Conservation (phyloP, 306 rosid species). For the Citrullus colocynthis region DNA sequence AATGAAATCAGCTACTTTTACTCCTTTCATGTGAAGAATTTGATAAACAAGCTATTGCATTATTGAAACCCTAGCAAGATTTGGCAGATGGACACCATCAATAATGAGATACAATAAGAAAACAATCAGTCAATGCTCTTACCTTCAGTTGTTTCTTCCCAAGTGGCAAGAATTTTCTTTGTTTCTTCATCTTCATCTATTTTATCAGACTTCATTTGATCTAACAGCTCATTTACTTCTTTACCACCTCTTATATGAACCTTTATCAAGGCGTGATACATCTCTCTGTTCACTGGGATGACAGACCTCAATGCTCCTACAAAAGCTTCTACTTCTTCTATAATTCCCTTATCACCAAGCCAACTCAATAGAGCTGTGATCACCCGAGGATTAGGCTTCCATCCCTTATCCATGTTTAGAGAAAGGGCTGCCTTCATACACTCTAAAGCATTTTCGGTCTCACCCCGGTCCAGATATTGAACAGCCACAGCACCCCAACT, state of each 20-base stretch:
- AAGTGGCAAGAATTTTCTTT: conserved; percentile 17
- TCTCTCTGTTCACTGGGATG: conserved; percentile 24
- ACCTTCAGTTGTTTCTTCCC: conserved; percentile 12
- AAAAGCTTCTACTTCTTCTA: conserved; percentile 47
- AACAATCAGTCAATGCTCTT: not conserved
- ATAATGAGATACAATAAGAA: not conserved
- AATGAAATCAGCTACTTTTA: not conserved
- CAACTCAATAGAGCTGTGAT: conserved; percentile 25
- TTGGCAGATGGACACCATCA: not conserved
- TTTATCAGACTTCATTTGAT: conserved; percentile 39
- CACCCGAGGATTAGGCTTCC: conserved; percentile 43
- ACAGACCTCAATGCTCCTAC: conserved; percentile 28
- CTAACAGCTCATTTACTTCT: conserved; percentile 31
- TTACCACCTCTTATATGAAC: conserved; percentile 37
- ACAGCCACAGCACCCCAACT: conserved; percentile 52
- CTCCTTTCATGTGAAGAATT: not conserved
- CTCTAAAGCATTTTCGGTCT: conserved; percentile 40
- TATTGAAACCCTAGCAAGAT: not conserved
- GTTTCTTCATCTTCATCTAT: conserved; percentile 33
- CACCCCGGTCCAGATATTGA: conserved; percentile 32
- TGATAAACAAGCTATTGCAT: not conserved
- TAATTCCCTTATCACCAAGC: conserved; percentile 51
- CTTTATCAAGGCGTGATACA: conserved; percentile 48
- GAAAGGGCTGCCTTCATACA: conserved; percentile 45
- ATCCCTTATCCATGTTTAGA: conserved; percentile 22